Base-by-base conservation (phyloP, 495 filamentous ascomycete species). In the Hypomontagnella monticulosa region DNA sequence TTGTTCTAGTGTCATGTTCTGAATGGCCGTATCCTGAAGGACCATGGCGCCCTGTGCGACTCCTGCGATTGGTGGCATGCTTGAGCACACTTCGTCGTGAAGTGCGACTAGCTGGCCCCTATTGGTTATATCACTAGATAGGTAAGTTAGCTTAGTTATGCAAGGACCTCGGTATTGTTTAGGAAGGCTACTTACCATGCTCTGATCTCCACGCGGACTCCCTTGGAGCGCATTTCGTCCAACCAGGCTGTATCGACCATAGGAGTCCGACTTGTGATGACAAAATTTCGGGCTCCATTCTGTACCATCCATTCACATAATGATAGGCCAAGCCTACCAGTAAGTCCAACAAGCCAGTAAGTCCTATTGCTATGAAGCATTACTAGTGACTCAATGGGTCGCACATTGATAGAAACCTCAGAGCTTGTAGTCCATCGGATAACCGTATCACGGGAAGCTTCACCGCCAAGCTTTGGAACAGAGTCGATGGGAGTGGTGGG, bases 331-430 rank as follows among this genome's bases (percentile, higher is more conserved):
- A 87, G 66, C 4, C 73, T 70, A 10, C 82, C 79, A 9, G 76
- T 81, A 0, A 86, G 66, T 3, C 86, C 86, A 30, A 81, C 73
- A 1, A 88, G 73, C 62, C 77, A 71, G 56, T 88, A 88, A 0
- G 84, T 83, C 52, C 75, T 80, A 27, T 78, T 61, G 4, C 23
- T 14, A 4, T 44, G 49, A 57, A 79, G 79, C 3, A 68, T 15
- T 3, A 30, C 8, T 4, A 27, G 12, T 12, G n/a, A 20, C n/a
- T 67, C 63, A 8, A 69, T 16, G 19, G 69, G 52, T 2, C 46
- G 40, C 5, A 69, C 37, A 10, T 14, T 14, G 0, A 48, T 41
- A 4, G 32, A 32, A 2, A 61, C 57, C 8, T 36, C 4, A 32
- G 4, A 20, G 7, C 30, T 15, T 4, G 7, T n/a, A n/a, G 54